Base-by-base conservation (phyloP, 2,329 filamentous ascomycete species). In the Macrophomina tecta region DNA sequence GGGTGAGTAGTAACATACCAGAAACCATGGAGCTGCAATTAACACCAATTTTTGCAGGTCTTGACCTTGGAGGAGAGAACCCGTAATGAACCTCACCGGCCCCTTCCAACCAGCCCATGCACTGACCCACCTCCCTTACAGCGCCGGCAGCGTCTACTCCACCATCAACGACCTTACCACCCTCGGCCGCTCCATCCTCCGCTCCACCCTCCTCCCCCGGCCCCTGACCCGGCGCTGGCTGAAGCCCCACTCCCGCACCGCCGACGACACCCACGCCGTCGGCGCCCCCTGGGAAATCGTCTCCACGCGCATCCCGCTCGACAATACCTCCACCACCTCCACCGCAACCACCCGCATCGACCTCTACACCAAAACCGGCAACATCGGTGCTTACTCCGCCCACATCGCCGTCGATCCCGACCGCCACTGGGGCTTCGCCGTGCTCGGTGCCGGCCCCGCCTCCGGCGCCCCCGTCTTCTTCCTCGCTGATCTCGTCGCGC, bases 141-240 rank as follows among this genome's bases (percentile, higher is more conserved):
- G 74, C 32, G 72, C 72, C 11, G 74, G 74, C 12, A 73, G 73
- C 51, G 72, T 75, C 68, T 74, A 71, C 62, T 64, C 72, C 12
- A 72, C 66, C 38, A 64, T 68, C 5, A 64, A 64, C 40, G 72
- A 74, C 58, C 56, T 74, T 11, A 68, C 70, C 23, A 68, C 65
- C 7, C 40, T 73, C 32, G 72, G 72, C 51, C 69, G 69, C 18
- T 68, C 69, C 16, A 74, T 73, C 38, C 65, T 74, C 1, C 67
- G 68, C 30, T 73, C 70, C n/a, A 69, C 58, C n/a, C 49, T 73
- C 8, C 68, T 74, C 56, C 65, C 68, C 8, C 67, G 64, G 16
- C 16, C 67, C 38, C 48, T 68, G 3, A 73, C 72, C 12, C 71
- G 72, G 12, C 67, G 67, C 55, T 74, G 71, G 73, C 69, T 74